Conservation (phyloP, 176 grass and related monocot genomes). For the Hyparrhenia diplandra region DNA sequence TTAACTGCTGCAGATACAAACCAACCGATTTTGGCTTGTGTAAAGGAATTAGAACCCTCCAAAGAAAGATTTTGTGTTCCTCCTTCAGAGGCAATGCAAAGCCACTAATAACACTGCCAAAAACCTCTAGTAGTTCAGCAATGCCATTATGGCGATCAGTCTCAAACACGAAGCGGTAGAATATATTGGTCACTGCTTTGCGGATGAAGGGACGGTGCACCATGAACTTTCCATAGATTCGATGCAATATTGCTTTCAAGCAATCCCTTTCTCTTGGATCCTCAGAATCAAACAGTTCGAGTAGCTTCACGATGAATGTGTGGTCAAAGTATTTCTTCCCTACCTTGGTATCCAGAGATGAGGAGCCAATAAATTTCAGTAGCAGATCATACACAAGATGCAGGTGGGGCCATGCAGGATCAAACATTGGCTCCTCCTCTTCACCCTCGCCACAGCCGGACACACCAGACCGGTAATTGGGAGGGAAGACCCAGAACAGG, state of each 20-base stretch:
- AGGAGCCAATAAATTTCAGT: slow-evolving; percentile 60
- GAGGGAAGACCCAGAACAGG: slow-evolving; percentile 61
- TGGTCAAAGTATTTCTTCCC: slow-evolving; percentile 76
- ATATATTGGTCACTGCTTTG: slow-evolving; percentile 70
- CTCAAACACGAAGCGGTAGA: slow-evolving; percentile 65
- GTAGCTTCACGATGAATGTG: slow-evolving; percentile 53
- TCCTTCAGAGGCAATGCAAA: slow-evolving; percentile 74
- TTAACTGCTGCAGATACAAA: slow-evolving; percentile 70
- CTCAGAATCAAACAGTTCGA: slow-evolving; percentile 67
- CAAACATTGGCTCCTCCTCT: slow-evolving; percentile 67
- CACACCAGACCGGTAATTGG: slow-evolving; percentile 30
- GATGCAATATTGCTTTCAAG: slow-evolving; percentile 71
- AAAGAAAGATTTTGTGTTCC: slow-evolving; percentile 73
- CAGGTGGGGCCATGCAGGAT: slow-evolving; percentile 71
- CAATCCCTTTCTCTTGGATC: slow-evolving; percentile 74
- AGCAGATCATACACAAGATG: slow-evolving; percentile 76
- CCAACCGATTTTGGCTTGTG: slow-evolving; percentile 60
- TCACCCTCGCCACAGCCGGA: slow-evolving; percentile 45
- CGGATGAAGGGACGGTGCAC: slow-evolving; percentile 67
- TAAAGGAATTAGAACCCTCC: slow-evolving; percentile 59
- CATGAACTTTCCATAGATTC: slow-evolving; percentile 79
- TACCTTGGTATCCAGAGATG: slow-evolving; percentile 35
- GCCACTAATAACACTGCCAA: slow-evolving; percentile 66
- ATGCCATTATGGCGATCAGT: slow-evolving; percentile 59
- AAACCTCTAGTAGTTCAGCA: slow-evolving; percentile 69